Percentiles rank a stretch among this genome's conserved stretches.
Conservation (phyloP, 768 basidiomycete species). For the Jaapia argillacea region DNA sequence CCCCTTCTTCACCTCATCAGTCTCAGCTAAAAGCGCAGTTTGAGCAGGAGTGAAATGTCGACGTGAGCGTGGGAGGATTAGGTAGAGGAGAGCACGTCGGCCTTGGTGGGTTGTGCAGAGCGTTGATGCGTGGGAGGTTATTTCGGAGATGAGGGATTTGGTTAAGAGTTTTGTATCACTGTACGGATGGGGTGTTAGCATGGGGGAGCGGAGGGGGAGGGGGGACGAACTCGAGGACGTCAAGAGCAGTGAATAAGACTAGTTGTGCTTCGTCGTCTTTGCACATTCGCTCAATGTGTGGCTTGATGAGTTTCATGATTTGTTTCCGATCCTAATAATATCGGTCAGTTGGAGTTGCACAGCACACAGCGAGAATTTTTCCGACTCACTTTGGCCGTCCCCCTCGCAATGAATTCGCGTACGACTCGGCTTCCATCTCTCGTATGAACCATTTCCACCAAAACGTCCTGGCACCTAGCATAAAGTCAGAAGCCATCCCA, state of each 20-base stretch:
- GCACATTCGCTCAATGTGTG: slow-evolving; percentile 83
- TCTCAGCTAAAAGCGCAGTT: slow-evolving; percentile 61
- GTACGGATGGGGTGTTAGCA: slow-evolving; percentile 1
- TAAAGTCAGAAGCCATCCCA: too few relatives aligned
- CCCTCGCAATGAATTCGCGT: slow-evolving; percentile 75
- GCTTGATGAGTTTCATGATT: slow-evolving; percentile 82
- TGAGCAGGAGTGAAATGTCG: slow-evolving; percentile 85
- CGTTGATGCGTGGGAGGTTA: slow-evolving; percentile 46
- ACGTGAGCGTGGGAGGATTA: slow-evolving; percentile 72
- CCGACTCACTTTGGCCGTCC: slow-evolving; percentile 71
- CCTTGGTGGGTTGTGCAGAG: slow-evolving; percentile 62
- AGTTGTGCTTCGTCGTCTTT: slow-evolving; percentile 84
- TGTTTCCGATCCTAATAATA: slow-evolving; percentile 71
- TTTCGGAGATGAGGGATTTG: slow-evolving; percentile 69
- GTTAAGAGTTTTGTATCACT: slow-evolving; percentile 87
- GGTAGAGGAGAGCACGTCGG: slow-evolving; percentile 73
- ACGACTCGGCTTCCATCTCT: slow-evolving; percentile 83
- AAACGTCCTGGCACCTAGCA: slow-evolving; percentile 66
- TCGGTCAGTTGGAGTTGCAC: too few relatives aligned
- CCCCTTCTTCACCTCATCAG: slow-evolving; percentile 50
- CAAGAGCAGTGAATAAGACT: slow-evolving; percentile 83
- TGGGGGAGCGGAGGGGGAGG: not conserved
- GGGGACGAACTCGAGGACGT: slow-evolving; percentile 71
- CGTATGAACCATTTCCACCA: slow-evolving; percentile 92
- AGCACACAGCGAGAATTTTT: not conserved